These are phyloP conservation scores for Hansenula lynferdii DNA, from an alignment of 1,139 yeast species.

Conservation along the genomic window DNA sequence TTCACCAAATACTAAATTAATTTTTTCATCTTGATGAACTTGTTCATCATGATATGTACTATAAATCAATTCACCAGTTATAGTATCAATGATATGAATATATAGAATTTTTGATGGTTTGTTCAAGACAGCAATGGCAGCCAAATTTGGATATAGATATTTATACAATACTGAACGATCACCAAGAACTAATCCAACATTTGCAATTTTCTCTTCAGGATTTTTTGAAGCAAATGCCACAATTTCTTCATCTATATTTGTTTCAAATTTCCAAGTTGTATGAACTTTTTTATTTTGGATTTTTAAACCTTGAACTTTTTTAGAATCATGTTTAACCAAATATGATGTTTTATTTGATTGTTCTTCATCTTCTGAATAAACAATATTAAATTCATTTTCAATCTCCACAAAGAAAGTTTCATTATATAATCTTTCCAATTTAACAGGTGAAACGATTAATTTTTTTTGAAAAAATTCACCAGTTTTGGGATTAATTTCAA, in stretches of 20 bases:
- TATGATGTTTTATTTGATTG: conserved; percentile 8
- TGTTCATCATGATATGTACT: conserved; percentile 37
- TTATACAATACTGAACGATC: conserved; percentile 79
- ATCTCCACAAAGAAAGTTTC: conserved; percentile 21
- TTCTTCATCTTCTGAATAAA: conserved; percentile 8
- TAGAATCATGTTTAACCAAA: conserved; percentile 21
- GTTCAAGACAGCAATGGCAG: conserved; percentile 49
- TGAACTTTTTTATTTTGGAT: conserved; percentile 17
- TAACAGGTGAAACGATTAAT: conserved; percentile 13
- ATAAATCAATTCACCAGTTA: conserved; percentile 63
- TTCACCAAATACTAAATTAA: conserved; percentile 67
- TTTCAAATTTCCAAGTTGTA: conserved; percentile 29
- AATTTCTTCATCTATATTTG: conserved; percentile 28
- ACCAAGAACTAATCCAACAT: conserved; percentile 67
- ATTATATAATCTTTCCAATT: conserved; percentile 11
- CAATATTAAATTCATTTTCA: conserved; percentile 21
- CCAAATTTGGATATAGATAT: conserved; percentile 68
- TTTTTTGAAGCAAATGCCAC: conserved; percentile 35
- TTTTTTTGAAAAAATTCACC: conserved; percentile 13
- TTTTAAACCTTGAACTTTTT: conserved; percentile 23
- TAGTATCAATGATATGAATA: conserved; percentile 57
- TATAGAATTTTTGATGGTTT: conserved; percentile 27
- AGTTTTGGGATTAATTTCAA: conserved; percentile 11
- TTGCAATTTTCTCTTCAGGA: conserved; percentile 45
- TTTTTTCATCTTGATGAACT: conserved; percentile 32